Evolutionary conservation across 2,329 filamentous ascomycete species (phyloP).

Genomic region (Helotiales sp.): DNA sequence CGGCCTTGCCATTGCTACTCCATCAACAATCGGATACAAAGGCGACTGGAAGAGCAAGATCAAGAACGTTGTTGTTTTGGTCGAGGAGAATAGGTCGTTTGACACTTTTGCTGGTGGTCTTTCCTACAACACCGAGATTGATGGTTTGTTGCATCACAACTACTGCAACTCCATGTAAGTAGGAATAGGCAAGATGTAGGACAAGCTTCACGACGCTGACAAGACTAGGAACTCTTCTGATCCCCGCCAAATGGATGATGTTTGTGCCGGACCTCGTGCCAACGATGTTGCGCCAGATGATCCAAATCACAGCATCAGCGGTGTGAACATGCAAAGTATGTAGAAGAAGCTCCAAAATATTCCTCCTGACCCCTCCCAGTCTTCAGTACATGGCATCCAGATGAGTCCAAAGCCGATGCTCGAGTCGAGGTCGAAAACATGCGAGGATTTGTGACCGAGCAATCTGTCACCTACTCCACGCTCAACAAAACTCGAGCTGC

Average conservation of each 20-base stretch:
- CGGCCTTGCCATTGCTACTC: slow-evolving; percentile 23
- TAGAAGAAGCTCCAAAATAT: neutral
- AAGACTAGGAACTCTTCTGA: slow-evolving; percentile 29
- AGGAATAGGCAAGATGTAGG: neutral
- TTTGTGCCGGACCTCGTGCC: slow-evolving; percentile 40
- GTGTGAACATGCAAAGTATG: slow-evolving; percentile 41
- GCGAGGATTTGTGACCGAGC: slow-evolving; percentile 44
- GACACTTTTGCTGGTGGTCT: slow-evolving; percentile 44
- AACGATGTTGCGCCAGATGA: slow-evolving; percentile 43
- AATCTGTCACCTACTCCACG: slow-evolving; percentile 38
- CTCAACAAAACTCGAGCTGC: slow-evolving; percentile 39
- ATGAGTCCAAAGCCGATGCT: slow-evolving; percentile 25
- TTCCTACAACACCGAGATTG: slow-evolving; percentile 38
- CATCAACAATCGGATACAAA: slow-evolving; percentile 17
- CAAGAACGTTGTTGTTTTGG: slow-evolving; percentile 49
- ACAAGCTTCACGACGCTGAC: slow-evolving; percentile 1
- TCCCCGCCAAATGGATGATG: slow-evolving; percentile 28
- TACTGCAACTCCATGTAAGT: slow-evolving; percentile 43
- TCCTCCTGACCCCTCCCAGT: slow-evolving; percentile 25
- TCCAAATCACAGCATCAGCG: slow-evolving; percentile 44
- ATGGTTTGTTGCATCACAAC: slow-evolving; percentile 37
- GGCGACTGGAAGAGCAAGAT: slow-evolving; percentile 39
- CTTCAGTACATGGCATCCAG: slow-evolving; percentile 40
- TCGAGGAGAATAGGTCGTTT: slow-evolving; percentile 42
- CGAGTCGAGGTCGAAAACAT: slow-evolving; percentile 31